Percentiles rank a stretch among this genome's conserved stretches.
Conservation (phyloP, 306 rosid genomes). For the Lupinus albus region DNA sequence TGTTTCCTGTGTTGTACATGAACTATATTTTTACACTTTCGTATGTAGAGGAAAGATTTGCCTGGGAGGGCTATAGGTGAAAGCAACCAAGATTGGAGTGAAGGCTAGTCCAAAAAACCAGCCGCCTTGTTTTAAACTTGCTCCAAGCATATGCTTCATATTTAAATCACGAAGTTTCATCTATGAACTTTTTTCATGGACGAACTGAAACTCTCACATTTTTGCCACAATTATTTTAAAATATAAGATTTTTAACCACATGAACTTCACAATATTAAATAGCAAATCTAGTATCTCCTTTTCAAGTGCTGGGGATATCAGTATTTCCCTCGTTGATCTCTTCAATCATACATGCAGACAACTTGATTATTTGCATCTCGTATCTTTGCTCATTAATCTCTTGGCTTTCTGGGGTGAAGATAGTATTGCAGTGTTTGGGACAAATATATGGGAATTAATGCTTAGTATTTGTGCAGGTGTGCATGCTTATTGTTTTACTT, state of each 20-base stretch:
- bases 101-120: not conserved
- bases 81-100: constrained; percentile 7
- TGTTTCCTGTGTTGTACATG: constrained; percentile 13
- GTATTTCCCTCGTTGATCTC: constrained; percentile 3
- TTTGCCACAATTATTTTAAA: not conserved
- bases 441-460: constrained; percentile 18
- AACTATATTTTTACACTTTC: not conserved
- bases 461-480: constrained; percentile 15
- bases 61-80: constrained; percentile 1
- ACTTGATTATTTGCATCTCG: constrained; percentile 4
- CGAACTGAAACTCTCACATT: not conserved
- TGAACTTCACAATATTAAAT: constrained; percentile 6
- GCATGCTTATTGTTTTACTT: constrained; percentile 26
- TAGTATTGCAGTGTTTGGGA: constrained; percentile 5
- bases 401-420: constrained; percentile 7
- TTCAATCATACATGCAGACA: constrained; percentile 9
- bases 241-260: constrained; percentile 1
- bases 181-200: constrained; percentile 3
- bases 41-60: not conserved
- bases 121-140: not conserved
- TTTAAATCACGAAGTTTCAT: constrained; percentile 3
- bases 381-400: constrained; percentile 5
- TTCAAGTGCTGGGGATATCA: constrained; percentile 3
- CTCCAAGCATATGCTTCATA: not conserved
- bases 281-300: not conserved